Conservation (phyloP, 1,284 basidiomycete species). For the Tilletia horrida region DNA sequence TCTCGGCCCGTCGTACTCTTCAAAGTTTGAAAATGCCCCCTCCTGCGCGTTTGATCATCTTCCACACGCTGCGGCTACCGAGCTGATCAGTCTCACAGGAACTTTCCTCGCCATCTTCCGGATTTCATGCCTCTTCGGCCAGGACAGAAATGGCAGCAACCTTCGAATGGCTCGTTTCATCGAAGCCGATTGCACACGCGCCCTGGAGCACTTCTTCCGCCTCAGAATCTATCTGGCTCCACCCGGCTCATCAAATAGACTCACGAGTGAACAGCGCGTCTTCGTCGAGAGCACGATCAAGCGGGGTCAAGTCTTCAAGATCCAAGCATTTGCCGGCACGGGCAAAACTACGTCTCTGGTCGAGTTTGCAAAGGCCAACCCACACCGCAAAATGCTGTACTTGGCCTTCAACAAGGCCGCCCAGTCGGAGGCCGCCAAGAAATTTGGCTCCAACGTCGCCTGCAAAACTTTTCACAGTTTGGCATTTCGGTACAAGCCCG, state of each 20-base stretch:
- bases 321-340: constrained; percentile 48
- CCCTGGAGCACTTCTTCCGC: constrained; percentile 34
- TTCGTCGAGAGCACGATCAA: constrained; percentile 5
- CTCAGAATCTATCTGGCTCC: background rate
- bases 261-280: background rate
- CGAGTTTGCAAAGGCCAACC: constrained; percentile 39
- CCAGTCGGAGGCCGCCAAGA: constrained; percentile 34
- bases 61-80: constrained; percentile 32
- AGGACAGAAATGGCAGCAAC: constrained; percentile 16
- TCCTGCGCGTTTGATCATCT: constrained; percentile 30
- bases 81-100: constrained; percentile 39
- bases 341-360: constrained; percentile 46
- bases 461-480: constrained; percentile 50
- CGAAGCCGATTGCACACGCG: constrained; percentile 36
- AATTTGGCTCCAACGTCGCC: constrained; percentile 42
- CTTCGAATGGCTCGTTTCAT: constrained; percentile 33
- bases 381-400: constrained; percentile 41
- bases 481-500: constrained; percentile 34
- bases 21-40: constrained; percentile 15
- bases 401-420: constrained; percentile 48
- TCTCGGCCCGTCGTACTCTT: constrained; percentile 27
- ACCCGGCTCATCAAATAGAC: background rate
- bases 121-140: constrained; percentile 33
- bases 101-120: constrained; percentile 39
- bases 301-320: constrained; percentile 32